A percentile compares a stretch with the other conserved stretches of the same genome.
These are phyloP conservation scores for Cystofilobasidium capitatum DNA, from an alignment of 768 basidiomycete species.

Conservation along the genomic window DNA sequence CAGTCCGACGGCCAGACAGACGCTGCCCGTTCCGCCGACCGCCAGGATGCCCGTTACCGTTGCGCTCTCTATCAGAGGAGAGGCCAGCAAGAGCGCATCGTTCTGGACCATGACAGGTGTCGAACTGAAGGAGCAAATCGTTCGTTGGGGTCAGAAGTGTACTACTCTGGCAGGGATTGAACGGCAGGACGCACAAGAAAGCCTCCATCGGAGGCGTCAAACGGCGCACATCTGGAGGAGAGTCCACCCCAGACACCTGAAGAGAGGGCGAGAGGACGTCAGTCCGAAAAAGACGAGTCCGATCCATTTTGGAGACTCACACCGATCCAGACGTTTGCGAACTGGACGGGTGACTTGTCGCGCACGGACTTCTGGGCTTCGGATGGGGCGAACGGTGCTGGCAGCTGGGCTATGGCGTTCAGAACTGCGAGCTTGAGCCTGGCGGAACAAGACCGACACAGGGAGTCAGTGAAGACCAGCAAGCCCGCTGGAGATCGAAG, in stretches of 20 bases:
- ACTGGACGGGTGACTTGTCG: neutral
- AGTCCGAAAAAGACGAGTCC: no score
- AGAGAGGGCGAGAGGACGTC: neutral
- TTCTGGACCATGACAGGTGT: neutral
- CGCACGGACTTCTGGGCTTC: neutral
- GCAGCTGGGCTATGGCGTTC: neutral
- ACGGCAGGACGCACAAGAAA: slow-evolving; percentile 8
- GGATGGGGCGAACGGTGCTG: neutral
- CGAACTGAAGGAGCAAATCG: neutral
- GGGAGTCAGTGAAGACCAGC: neutral
- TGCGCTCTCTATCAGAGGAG: neutral
- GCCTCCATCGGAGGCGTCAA: neutral
- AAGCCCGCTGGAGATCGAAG: neutral
- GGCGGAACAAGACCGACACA: neutral
- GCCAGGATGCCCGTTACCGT: slow-evolving; percentile 10
- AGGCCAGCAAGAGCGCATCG: slow-evolving; percentile 20
- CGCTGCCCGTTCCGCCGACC: slow-evolving; percentile 10
- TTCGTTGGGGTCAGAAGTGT: neutral
- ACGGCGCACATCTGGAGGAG: neutral
- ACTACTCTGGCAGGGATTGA: no score
- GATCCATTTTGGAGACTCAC: no score
- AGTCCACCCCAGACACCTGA: neutral
- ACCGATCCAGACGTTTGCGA: slow-evolving; percentile 18
- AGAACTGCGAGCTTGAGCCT: neutral
- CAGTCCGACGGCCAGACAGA: neutral